Conservation (phyloP, 2,329 filamentous ascomycete species). For the Penicillium sp. region DNA sequence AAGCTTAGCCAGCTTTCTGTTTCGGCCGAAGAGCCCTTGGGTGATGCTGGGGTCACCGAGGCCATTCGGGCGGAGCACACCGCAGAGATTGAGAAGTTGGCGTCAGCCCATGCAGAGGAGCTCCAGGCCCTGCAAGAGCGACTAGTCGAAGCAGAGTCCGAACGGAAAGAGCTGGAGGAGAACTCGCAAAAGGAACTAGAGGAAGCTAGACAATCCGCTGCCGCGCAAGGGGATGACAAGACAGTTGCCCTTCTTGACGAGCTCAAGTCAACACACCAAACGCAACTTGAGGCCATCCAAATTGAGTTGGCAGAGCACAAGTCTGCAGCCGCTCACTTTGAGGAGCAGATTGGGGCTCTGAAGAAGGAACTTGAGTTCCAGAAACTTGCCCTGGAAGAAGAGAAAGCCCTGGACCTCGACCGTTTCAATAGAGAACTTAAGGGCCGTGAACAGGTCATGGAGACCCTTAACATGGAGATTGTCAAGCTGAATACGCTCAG, state of each 20-base stretch:
- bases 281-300: slow-evolving; percentile 36
- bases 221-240: slow-evolving; percentile 37
- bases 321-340: slow-evolving; percentile 27
- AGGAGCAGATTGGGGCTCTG: slow-evolving; percentile 30
- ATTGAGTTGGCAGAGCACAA: slow-evolving; percentile 37
- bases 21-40: slow-evolving; percentile 24
- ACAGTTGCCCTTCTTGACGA: slow-evolving; percentile 37
- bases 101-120: slow-evolving; percentile 33
- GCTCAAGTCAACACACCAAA: slow-evolving; percentile 37
- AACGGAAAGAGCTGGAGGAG: slow-evolving; percentile 38
- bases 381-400: slow-evolving; percentile 29
- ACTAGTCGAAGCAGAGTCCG: slow-evolving; percentile 37
- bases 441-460: slow-evolving; percentile 37
- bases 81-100: slow-evolving; percentile 34
- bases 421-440: slow-evolving; percentile 35
- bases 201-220: slow-evolving; percentile 37
- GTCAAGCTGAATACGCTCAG: slow-evolving; percentile 36
- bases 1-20: slow-evolving; percentile 34
- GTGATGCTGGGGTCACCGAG: slow-evolving; percentile 23
- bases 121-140: slow-evolving; percentile 33
- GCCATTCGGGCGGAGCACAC: slow-evolving; percentile 32
- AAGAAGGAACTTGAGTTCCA: slow-evolving; percentile 34
- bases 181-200: slow-evolving; percentile 40
- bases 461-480: slow-evolving; percentile 41
- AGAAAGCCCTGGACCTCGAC: slow-evolving; percentile 34